Evolutionary conservation across 306 rosid genomes (phyloP).

Genomic region (Ormosia semicastrata): DNA sequence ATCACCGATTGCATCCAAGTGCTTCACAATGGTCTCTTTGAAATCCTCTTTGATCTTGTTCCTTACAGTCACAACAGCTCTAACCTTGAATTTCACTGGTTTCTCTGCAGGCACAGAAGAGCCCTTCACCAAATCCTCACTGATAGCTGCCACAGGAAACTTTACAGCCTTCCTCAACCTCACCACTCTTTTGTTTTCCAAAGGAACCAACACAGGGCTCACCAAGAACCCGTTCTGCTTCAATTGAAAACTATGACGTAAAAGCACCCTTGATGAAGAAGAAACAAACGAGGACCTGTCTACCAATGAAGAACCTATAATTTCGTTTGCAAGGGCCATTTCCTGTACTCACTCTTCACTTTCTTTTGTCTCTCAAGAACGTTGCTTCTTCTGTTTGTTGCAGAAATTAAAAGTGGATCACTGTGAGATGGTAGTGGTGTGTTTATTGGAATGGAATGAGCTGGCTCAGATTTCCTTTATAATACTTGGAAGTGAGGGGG

Average conservation of each 20-base stretch:
- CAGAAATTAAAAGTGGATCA: conserved; percentile 2
- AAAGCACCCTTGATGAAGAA: conserved; percentile 34
- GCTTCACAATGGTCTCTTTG: conserved; percentile 63
- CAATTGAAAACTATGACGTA: conserved; percentile 8
- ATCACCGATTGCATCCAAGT: conserved; percentile 71
- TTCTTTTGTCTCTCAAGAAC: background rate
- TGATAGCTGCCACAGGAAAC: conserved; percentile 74
- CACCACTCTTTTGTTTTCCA: conserved; percentile 28
- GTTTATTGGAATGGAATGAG: conserved; percentile 21
- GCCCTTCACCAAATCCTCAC: conserved; percentile 65
- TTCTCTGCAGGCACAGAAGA: conserved; percentile 45
- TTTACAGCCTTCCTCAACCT: conserved; percentile 44
- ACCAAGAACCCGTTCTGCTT: conserved; percentile 5
- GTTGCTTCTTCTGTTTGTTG: background rate
- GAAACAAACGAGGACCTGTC: conserved; percentile 47
- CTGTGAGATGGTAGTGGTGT: background rate
- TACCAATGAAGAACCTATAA: conserved; percentile 45
- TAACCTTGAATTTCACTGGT: conserved; percentile 66
- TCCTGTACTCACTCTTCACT: background rate
- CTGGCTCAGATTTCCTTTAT: conserved; percentile 19
- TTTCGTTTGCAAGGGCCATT: conserved; percentile 68
- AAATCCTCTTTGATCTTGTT: conserved; percentile 86
- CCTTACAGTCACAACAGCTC: conserved; percentile 84
- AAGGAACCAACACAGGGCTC: conserved; percentile 42
- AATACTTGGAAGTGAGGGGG: background rate